phyloP scores from a whole-genome alignment of 352 stramenopile species.

The Elongisporangium prolatum region DNA sequence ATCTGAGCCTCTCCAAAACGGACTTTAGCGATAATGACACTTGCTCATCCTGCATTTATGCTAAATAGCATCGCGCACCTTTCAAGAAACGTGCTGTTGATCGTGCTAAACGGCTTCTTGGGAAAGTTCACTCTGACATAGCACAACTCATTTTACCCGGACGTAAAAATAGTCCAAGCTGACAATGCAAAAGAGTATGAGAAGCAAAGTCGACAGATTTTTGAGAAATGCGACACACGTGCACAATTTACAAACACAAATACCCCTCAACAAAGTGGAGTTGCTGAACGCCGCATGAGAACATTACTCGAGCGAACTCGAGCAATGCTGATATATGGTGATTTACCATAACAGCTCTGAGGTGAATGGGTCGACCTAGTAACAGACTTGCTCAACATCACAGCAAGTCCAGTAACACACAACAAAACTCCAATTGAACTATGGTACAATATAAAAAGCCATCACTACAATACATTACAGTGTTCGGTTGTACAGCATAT shows the following conservation, averaged over 20 bases:
- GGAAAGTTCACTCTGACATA: conserved; percentile 14
- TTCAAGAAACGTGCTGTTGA: conserved; percentile 17
- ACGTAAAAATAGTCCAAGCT: conserved; percentile 10
- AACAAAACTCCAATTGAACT: conserved; percentile 10
- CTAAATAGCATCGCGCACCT: conserved; percentile 9
- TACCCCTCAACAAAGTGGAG: conserved; percentile 18
- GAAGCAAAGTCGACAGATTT: conserved; percentile 13
- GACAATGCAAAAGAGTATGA: conserved; percentile 19
- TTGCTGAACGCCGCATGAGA: conserved; percentile 18
- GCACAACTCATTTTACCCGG: conserved; percentile 2
- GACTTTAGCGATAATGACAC: too few species aligned
- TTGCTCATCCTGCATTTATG: conserved; percentile 9
- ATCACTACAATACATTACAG: too few species aligned
- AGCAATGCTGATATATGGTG: conserved; percentile 11
- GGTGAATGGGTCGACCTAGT: conserved; percentile 10
- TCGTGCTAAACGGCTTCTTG: conserved; percentile 5
- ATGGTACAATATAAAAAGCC: too few species aligned
- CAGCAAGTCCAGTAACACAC: conserved; percentile 8
- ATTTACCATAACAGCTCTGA: conserved; percentile 8
- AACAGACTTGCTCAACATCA: conserved; percentile 14
- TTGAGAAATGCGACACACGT: too few species aligned
- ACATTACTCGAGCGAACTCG: conserved; percentile 13
- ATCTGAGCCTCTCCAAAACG: conserved; percentile 3
- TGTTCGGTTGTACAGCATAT: too few species aligned
- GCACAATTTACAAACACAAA: conserved; percentile 22